Conservation (phyloP, 1,284 basidiomycete genomes). For the Ceratobasidium sp. region DNA sequence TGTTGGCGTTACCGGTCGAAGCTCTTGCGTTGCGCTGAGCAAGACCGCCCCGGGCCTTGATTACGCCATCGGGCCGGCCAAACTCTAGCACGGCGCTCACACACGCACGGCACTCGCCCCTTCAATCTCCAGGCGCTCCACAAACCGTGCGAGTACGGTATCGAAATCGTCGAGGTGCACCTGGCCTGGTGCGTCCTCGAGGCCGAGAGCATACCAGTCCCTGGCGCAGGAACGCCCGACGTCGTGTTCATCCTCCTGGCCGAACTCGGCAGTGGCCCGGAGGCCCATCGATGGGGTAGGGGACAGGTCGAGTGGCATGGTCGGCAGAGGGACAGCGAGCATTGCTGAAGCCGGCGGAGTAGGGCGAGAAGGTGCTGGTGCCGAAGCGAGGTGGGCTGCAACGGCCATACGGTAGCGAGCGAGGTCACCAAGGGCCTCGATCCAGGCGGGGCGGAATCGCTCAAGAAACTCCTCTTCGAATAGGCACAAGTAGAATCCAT, state of each 20-base stretch:
- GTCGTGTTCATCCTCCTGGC: conserved; percentile 90
- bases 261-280: conserved; percentile 79
- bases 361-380: conserved; percentile 39
- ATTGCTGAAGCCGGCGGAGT: conserved; percentile 38
- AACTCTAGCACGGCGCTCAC: conserved; percentile 88
- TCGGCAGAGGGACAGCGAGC: conserved; percentile 47
- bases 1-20: conserved; percentile 27
- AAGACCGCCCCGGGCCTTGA: conserved; percentile 58
- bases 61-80: conserved; percentile 77
- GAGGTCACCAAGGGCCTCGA: conserved; percentile 95
- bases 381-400: conserved; percentile 58
- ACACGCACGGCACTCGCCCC: conserved; percentile 69
- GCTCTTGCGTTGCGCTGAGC: conserved; percentile 39
- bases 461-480: conserved; percentile 82
- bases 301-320: conserved; percentile 71
- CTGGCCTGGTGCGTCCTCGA: conserved; percentile 89
- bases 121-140: conserved; percentile 82
- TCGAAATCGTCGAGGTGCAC: conserved; percentile 93
- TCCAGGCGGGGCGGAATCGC: conserved; percentile 84
- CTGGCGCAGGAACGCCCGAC: conserved; percentile 89
- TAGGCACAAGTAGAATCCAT: conserved; percentile 91
- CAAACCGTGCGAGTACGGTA: conserved; percentile 81
- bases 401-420: conserved; percentile 95
- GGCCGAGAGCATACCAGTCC: conserved; percentile 92
- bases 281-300: conserved; percentile 84